Evolutionary conservation across 2,329 filamentous ascomycete genomes (phyloP).

Genomic region (Alternaria sp.): DNA sequence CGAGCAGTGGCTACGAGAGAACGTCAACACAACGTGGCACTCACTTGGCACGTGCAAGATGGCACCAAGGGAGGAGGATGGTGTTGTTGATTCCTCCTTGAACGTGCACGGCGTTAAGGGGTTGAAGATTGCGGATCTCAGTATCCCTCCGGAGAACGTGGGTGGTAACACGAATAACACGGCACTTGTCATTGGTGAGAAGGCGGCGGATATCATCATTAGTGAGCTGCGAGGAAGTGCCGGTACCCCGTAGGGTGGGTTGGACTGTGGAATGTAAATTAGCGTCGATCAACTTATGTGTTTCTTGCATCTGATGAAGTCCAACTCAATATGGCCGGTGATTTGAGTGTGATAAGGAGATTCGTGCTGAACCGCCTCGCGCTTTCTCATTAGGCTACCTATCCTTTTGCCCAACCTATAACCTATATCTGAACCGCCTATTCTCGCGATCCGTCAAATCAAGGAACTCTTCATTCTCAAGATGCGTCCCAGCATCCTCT

Average conservation of each 20-base stretch:
- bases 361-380: background rate
- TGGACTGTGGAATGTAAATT: background rate
- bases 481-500: background rate
- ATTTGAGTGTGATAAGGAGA: background rate
- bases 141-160: conserved; percentile 52
- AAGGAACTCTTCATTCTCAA: conserved; percentile 42
- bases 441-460: conserved; percentile 50
- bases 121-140: conserved; percentile 54
- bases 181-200: conserved; percentile 49
- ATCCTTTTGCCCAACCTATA: background rate
- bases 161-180: conserved; percentile 57
- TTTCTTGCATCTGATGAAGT: background rate
- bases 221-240: conserved; percentile 12
- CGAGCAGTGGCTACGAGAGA: conserved; percentile 51
- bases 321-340: background rate
- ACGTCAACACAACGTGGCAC: conserved; percentile 44
- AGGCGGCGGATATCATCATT: conserved; percentile 40
- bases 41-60: conserved; percentile 43
- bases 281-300: background rate
- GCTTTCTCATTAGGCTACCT: background rate
- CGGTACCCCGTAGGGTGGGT: background rate
- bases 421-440: conserved; percentile 24
- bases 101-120: conserved; percentile 38
- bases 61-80: conserved; percentile 39
- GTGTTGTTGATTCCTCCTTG: conserved; percentile 35